These are phyloP conservation scores for Nemania abortiva DNA, from an alignment of 2,329 filamentous ascomycete species.

Conservation along the genomic window DNA sequence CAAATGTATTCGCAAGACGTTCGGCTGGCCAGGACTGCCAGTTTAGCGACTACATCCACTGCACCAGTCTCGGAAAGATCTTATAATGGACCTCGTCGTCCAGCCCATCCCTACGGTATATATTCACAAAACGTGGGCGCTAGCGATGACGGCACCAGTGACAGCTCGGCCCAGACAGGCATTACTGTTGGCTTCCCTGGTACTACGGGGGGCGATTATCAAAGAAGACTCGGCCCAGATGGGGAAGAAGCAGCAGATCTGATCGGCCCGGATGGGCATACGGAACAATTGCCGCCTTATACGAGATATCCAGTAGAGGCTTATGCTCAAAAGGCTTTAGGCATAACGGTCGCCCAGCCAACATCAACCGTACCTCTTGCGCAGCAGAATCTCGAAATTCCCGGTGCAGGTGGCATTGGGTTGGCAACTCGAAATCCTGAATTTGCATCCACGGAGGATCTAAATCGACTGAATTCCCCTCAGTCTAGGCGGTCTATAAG, in stretches of 20 bases:
- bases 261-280: slow-evolving; percentile 87
- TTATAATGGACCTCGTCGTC: slow-evolving; percentile 71
- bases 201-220: slow-evolving; percentile 72
- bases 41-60: slow-evolving; percentile 79
- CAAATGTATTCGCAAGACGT: slow-evolving; percentile 84
- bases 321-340: slow-evolving; percentile 66
- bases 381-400: slow-evolving; percentile 52
- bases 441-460: slow-evolving; percentile 69
- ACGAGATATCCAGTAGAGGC: slow-evolving; percentile 86
- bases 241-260: slow-evolving; percentile 90
- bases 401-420: slow-evolving; percentile 72
- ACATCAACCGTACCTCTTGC: slow-evolving; percentile 21
- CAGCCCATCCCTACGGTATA: slow-evolving; percentile 86
- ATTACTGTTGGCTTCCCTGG: slow-evolving; percentile 83
- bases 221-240: slow-evolving; percentile 78
- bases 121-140: slow-evolving; percentile 83
- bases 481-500: slow-evolving; percentile 64
- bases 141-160: slow-evolving; percentile 60
- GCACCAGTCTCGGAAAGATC: slow-evolving; percentile 68
- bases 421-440: slow-evolving; percentile 72
- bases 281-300: slow-evolving; percentile 92
- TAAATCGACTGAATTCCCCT: slow-evolving; percentile 57
- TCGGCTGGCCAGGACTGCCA: slow-evolving; percentile 63
- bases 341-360: slow-evolving; percentile 46
- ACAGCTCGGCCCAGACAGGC: slow-evolving; percentile 51